Base-by-base conservation (phyloP, 2,329 filamentous ascomycete species). In the Cordyceps cateniannulata region DNA sequence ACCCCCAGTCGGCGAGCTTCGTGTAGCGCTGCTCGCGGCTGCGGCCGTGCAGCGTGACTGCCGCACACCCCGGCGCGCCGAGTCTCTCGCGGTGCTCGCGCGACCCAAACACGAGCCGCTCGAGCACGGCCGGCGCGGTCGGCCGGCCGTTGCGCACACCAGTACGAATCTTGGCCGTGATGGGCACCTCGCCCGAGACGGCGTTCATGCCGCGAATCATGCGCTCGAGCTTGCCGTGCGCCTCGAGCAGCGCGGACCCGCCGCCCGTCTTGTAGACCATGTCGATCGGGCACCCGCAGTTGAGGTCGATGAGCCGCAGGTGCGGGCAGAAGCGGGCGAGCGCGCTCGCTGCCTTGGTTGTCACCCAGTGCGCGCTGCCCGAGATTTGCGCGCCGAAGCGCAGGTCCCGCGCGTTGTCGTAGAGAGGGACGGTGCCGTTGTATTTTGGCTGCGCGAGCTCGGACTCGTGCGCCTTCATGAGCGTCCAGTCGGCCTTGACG, bases 221-320 rank as follows among this genome's bases (percentile, higher is more conserved):
- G 74, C 93, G 93, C 74, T 97, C 93, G 54, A 99, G 78, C 75
- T 97, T 98, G 62, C 86, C 86, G 32, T 85, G 90, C 59, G 87
- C 82, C 69, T 99, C 95, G n/a, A 99, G 85, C 18, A 99, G 84
- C 1, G 91, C 93, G 22, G 93, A 96, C 4, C 95, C 95, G 45
- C 90, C 91, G 55, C 95, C 95, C 50, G 88, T 83, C 67, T 92
- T 87, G 79, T 86, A 98, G 56, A 99, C 88, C 67, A 97, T 85
- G 71, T 99, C 95, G 70, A 99, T 97, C 4, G 95, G 95, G 70
- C 95, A 99, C 49, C 95, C 95, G 69, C 93, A 98, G 78, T 99
- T 99, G 66, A 99, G 80, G 70, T 99, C 95, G 65, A 99, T 90
- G 44, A 96, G 85, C 40, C 95, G 90, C 22, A 99, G 82, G 68